phyloP scores from a whole-genome alignment of 176 grass and related monocot genomes.

The Musa schizocarpa region DNA sequence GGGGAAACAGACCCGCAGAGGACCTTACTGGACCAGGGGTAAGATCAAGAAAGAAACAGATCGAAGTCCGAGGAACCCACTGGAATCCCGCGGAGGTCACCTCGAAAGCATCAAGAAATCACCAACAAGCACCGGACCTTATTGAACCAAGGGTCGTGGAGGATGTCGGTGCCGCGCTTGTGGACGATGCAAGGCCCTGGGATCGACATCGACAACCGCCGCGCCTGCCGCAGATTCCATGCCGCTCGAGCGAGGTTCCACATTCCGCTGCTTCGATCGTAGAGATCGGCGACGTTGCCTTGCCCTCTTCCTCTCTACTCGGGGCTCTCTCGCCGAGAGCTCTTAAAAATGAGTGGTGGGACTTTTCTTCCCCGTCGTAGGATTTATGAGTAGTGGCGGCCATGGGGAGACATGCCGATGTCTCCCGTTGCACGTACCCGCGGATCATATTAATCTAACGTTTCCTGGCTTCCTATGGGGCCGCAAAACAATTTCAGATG shows the following conservation, averaged over 20 bases:
- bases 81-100: background rate
- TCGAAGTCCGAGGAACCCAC: too few relatives aligned
- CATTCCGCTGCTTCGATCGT: constrained; percentile 25
- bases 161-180: constrained; percentile 92
- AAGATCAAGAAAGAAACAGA: background rate
- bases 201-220: constrained; percentile 44
- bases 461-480: background rate
- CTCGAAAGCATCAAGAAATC: background rate
- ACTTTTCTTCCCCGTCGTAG: background rate
- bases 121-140: constrained; percentile 36
- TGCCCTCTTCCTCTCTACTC: background rate
- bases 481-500: background rate
- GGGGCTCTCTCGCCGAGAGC: background rate
- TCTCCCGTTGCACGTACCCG: background rate
- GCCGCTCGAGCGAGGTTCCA: constrained; percentile 44
- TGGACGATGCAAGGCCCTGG: constrained; percentile 77
- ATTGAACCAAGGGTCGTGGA: constrained; percentile 89
- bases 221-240: constrained; percentile 50
- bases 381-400: background rate
- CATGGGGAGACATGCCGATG: too few relatives aligned
- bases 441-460: background rate
- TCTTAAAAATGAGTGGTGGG: background rate
- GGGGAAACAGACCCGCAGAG: background rate
- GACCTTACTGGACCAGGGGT: background rate
- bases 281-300: constrained; percentile 14